Evolutionary conservation across 176 grass and related monocot genomes (phyloP).

Genomic region (Chloris gayana): DNA sequence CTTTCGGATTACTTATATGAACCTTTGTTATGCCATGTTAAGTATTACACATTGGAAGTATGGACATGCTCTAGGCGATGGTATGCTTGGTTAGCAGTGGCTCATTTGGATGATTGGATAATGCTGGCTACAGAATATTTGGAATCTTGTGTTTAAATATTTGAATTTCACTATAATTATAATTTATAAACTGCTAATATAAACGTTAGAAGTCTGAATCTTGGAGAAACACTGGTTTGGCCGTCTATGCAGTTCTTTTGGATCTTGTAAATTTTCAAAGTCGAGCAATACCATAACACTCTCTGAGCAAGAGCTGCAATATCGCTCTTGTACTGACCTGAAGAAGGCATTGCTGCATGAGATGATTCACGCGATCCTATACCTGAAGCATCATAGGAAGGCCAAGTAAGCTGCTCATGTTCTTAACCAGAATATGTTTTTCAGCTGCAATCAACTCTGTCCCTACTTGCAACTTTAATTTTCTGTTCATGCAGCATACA

Average conservation of each 20-base stretch:
- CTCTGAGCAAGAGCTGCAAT: conserved; percentile 48
- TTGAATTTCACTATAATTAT: neutral
- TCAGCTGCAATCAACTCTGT: neutral
- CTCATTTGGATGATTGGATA: neutral
- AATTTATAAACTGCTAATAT: neutral
- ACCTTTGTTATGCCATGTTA: neutral
- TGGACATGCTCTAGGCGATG: neutral
- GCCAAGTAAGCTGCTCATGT: conserved; percentile 37
- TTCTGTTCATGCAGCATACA: conserved; percentile 48
- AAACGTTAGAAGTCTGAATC: conserved; percentile 11
- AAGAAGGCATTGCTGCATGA: conserved; percentile 83
- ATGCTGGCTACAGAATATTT: conserved; percentile 1
- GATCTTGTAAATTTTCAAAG: conserved; percentile 49
- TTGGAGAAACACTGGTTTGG: conserved; percentile 17
- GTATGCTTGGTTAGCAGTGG: neutral
- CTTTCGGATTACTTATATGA: conserved; percentile 2
- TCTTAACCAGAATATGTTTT: neutral
- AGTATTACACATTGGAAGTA: conserved; percentile 21
- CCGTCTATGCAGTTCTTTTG: conserved; percentile 48
- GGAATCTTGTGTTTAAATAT: neutral
- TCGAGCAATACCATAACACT: conserved; percentile 63
- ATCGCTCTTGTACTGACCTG: conserved; percentile 42
- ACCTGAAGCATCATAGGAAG: conserved; percentile 29
- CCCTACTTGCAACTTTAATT: conserved; percentile 16
- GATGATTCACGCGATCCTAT: conserved; percentile 93